These are phyloP conservation scores for Fraxinus platypoda DNA, from an alignment of 305 asterid species.

Conservation along the genomic window DNA sequence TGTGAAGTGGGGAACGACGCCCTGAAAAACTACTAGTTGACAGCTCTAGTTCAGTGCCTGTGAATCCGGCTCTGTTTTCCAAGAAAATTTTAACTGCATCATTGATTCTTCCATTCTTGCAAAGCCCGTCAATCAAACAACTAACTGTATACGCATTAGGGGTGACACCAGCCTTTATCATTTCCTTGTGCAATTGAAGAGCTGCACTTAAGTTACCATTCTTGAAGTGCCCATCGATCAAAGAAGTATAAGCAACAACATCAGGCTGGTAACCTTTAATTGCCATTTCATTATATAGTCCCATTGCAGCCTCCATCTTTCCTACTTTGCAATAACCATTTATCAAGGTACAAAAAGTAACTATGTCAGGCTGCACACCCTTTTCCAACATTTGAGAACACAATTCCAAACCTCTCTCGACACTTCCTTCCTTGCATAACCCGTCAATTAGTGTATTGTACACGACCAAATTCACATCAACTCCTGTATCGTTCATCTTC, in stretches of 20 bases:
- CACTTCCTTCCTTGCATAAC: constrained; percentile 49
- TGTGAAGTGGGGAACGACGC: constrained; percentile 24
- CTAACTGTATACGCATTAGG: constrained; percentile 56
- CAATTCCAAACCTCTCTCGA: constrained; percentile 64
- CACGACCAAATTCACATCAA: constrained; percentile 42
- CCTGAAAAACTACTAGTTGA: background rate
- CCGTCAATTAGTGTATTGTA: constrained; percentile 65
- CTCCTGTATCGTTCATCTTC: constrained; percentile 45
- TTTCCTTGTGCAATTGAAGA: constrained; percentile 56
- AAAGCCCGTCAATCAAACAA: constrained; percentile 60
- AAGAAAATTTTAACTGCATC: constrained; percentile 55
- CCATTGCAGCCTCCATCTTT: constrained; percentile 62
- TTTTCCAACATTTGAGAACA: constrained; percentile 59
- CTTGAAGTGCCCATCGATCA: constrained; percentile 77
- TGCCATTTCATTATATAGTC: constrained; percentile 64
- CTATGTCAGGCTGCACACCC: constrained; percentile 49
- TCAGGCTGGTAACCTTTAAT: constrained; percentile 69
- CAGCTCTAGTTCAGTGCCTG: constrained; percentile 13
- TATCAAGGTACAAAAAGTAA: constrained; percentile 62
- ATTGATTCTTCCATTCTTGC: constrained; percentile 59
- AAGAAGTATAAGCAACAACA: constrained; percentile 60
- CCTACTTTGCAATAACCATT: constrained; percentile 66
- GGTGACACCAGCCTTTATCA: constrained; percentile 48
- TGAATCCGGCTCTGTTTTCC: constrained; percentile 28
- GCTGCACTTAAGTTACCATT: constrained; percentile 59